Base-by-base conservation (phyloP, 140 eudicot species). In the Cichorium intybus region DNA sequence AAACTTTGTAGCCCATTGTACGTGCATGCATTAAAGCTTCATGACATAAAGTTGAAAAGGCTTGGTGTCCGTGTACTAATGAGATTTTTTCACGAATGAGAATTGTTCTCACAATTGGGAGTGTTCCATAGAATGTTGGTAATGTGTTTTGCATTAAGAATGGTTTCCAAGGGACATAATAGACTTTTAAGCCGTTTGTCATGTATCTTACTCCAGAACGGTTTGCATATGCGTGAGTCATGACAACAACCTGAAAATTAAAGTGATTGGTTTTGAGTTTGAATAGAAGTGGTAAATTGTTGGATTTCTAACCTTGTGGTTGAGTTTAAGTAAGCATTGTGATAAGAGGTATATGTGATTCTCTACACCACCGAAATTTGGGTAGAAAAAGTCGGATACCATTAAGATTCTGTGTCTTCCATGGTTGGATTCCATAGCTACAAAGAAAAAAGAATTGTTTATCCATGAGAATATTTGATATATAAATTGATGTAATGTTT, bases 1-100 rank as follows among this genome's bases (percentile, higher is more conserved):
- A 82, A 49, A 89, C 99, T 84, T 93, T 93, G 86, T 83, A 93
- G 15, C 97, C 97, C 97, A 93, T 93, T 9, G 97, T 88, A 35
- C 97, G 88, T 64, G 97, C 97, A 15, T 93, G 99, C 95, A 93
- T 93, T 55, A 93, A 50, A 62, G 99, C 95, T 81, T 93, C 99
- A 60, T 93, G 95, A 62, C 99, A 93, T 3, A 88, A 81, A 67
- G 99, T 93, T 63, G 99, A 93, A 78, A 93, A 93, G 26, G 99
- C 99, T 78, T 93, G 97, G 66, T 88, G 99, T 26, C 99, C 99
- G 53, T 93, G 99, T 24, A 93, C 94, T 73, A 93, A 34, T 4
- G 99, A 71, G 72, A 93, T 93, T 23, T 73, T 88, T 68, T 93
- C 99, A 31, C 97, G 85, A 47, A 93, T 76, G 52, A 93, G 82